Base-by-base conservation (phyloP, 2,329 filamentous ascomycete genomes). In the Alternaria triticina region DNA sequence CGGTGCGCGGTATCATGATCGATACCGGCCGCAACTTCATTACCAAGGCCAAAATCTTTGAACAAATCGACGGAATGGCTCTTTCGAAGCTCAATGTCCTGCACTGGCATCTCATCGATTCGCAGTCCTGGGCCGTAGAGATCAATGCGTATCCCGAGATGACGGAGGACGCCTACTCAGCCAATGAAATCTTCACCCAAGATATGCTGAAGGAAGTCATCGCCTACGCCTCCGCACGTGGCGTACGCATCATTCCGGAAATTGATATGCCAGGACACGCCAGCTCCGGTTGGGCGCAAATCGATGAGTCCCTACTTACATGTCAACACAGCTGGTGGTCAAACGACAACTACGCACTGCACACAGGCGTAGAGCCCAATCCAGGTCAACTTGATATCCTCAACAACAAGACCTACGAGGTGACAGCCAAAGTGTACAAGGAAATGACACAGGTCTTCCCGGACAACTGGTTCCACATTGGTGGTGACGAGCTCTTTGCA, bases 201-300 rank as follows among this genome's bases (percentile, higher is more conserved):
- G 67, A 71, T 0, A 79, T 82, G 60, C 74, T 87, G 49, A 79
- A 74, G 17, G 76, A 77, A 3, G 75, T 87, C 54, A 81, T 87
- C 54, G 71, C 74, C 12, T 87, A 87, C 65, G 86, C 84, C 15
- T 80, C 83, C 40, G 83, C 83, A 33, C 86, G 86, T 17, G 87
- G 84, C 59, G 82, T 89, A n/a, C 85, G 87, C 58, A 81, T 89
- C 59, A 81, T 89, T 33, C 85, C 87, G n/a, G 87, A 89, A 69
- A 83, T 88, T 45, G 87, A 89, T 73, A 88, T 88, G 86, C 87
- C 87, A 7, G 85, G 86, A 50, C 87, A 89, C 72, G 83, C 86
- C 6, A 80, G 82, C 28, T 82, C 85, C 1, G 86, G 86, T 28
- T 88, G 86, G 86, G 81, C 85, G 57, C 86, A 86, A 63, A 80